phyloP scores from a whole-genome alignment of 1,284 basidiomycete species.

The Phaffia rhodozyma region DNA sequence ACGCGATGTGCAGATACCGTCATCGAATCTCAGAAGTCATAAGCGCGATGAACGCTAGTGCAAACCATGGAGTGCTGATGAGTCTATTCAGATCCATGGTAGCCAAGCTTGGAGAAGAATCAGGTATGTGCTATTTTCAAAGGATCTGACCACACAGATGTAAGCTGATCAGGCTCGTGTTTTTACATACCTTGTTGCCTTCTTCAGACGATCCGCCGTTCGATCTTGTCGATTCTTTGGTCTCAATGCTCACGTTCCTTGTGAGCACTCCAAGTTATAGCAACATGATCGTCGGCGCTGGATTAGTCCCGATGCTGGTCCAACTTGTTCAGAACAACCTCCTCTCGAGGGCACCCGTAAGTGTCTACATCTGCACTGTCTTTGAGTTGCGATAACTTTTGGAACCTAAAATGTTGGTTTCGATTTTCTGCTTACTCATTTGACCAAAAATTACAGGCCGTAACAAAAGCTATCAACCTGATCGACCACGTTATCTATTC shows the following conservation, averaged over 20 bases:
- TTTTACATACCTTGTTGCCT: not conserved
- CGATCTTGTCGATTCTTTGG: slow-evolving; percentile 70
- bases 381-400: not conserved
- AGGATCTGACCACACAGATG: not conserved
- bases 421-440: not conserved
- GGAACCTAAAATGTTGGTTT: not conserved
- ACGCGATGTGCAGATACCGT: slow-evolving; percentile 77
- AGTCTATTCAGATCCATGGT: slow-evolving; percentile 69
- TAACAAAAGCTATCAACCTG: slow-evolving; percentile 80
- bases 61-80: slow-evolving; percentile 92
- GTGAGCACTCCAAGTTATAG: slow-evolving; percentile 72
- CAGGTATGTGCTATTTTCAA: slow-evolving; percentile 17
- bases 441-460: slow-evolving; percentile 37
- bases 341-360: slow-evolving; percentile 44
- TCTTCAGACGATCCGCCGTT: slow-evolving; percentile 44
- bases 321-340: slow-evolving; percentile 70
- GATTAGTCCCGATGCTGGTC: slow-evolving; percentile 76
- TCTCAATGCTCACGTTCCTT: slow-evolving; percentile 79
- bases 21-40: slow-evolving; percentile 74
- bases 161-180: slow-evolving; percentile 42
- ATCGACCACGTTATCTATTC: slow-evolving; percentile 87
- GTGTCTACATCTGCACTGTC: not conserved
- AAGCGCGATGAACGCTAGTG: slow-evolving; percentile 82
- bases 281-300: slow-evolving; percentile 94
- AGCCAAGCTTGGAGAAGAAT: slow-evolving; percentile 43